phyloP scores from a whole-genome alignment of 2,329 filamentous ascomycete genomes.

The Hortaea sp. region DNA sequence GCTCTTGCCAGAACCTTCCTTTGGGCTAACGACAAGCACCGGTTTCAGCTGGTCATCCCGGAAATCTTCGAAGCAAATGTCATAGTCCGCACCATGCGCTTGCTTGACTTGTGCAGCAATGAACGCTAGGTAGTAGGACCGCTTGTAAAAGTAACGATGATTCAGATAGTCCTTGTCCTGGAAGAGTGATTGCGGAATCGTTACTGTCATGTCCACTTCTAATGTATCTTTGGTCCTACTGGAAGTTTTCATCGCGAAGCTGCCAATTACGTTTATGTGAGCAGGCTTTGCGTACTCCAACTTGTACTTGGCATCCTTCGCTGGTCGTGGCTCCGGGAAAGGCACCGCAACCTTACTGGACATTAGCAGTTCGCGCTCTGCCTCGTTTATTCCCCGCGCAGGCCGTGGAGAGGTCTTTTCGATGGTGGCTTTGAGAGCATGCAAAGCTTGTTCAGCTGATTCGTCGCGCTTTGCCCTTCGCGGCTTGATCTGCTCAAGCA shows the following conservation, averaged over 20 bases:
- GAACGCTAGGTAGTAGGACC: slow-evolving; percentile 82
- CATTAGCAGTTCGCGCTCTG: slow-evolving; percentile 56
- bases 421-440: slow-evolving; percentile 46
- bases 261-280: slow-evolving; percentile 79
- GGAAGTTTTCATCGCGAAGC: slow-evolving; percentile 69
- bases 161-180: slow-evolving; percentile 93
- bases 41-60: slow-evolving; percentile 50
- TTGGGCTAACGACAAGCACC: slow-evolving; percentile 42
- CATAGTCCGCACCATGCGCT: slow-evolving; percentile 51
- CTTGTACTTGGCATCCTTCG: slow-evolving; percentile 69
- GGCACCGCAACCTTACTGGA: slow-evolving; percentile 62
- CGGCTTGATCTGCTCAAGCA: slow-evolving; percentile 47
- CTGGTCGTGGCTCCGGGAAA: slow-evolving; percentile 71
- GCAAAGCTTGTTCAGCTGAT: slow-evolving; percentile 44
- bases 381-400: slow-evolving; percentile 50
- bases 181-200: slow-evolving; percentile 69
- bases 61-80: slow-evolving; percentile 18
- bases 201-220: slow-evolving; percentile 72
- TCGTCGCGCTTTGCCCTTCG: slow-evolving; percentile 48
- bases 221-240: slow-evolving; percentile 44
- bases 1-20: slow-evolving; percentile 9
- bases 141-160: slow-evolving; percentile 87
- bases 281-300: slow-evolving; percentile 66
- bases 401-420: slow-evolving; percentile 45
- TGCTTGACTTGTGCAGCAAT: slow-evolving; percentile 61